phyloP scores from a whole-genome alignment of 164 flowering plant species.

The Annona cherimola region DNA sequence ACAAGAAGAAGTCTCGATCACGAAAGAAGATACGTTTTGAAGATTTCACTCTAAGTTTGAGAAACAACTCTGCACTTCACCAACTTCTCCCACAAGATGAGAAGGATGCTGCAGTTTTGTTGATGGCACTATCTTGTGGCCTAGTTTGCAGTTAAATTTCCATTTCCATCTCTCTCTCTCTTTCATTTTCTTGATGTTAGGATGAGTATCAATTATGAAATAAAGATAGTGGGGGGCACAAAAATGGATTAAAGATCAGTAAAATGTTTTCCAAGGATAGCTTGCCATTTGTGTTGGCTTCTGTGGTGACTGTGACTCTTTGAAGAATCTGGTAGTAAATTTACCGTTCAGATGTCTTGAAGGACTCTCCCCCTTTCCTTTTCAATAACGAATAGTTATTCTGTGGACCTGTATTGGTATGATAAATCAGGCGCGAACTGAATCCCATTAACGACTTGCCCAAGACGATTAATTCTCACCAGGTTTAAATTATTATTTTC shows the following conservation, averaged over 20 bases:
- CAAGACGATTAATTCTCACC: too few relatives aligned
- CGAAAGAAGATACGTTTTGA: slow-evolving; percentile 47
- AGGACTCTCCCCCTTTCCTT: too few relatives aligned
- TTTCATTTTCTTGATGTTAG: background rate
- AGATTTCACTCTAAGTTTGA: slow-evolving; percentile 46
- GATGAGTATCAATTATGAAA: too few relatives aligned
- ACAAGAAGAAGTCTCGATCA: slow-evolving; percentile 38
- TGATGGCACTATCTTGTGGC: slow-evolving; percentile 88
- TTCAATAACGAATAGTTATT: too few relatives aligned
- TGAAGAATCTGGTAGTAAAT: too few relatives aligned
- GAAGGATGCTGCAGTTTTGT: slow-evolving; percentile 84
- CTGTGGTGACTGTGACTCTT: too few relatives aligned
- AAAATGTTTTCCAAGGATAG: background rate
- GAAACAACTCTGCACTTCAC: slow-evolving; percentile 48
- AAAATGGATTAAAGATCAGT: background rate
- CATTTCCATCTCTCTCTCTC: background rate
- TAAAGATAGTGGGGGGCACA: background rate
- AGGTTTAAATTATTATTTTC: too few relatives aligned
- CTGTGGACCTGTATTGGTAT: too few relatives aligned
- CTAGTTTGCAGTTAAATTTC: slow-evolving; percentile 50
- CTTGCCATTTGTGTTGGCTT: too few relatives aligned
- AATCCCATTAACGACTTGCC: too few relatives aligned
- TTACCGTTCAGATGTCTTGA: too few relatives aligned
- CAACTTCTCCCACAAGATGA: slow-evolving; percentile 82
- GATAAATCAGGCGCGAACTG: too few relatives aligned